Evolutionary conservation across 371 early-diverging fungal species (phyloP), one percentile per base, ranked within the genome.

Genomic region (Apophysomyces variabilis): DNA sequence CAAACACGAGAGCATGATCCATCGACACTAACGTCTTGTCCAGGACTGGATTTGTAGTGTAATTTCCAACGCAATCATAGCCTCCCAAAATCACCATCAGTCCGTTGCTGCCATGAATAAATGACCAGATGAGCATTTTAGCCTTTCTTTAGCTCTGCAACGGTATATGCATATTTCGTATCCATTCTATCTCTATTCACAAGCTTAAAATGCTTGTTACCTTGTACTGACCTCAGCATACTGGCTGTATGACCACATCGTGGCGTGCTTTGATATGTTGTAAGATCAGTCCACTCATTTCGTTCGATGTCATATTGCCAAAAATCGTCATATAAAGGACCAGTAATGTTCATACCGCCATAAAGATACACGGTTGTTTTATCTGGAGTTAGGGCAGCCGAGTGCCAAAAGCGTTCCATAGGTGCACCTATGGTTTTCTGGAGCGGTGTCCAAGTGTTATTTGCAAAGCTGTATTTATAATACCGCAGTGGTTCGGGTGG

Each of bases 231-330:
- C 77, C 67, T 67, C 44, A 65, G 37, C 70, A 77, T 74, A 12
- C 60, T 71, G 7, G 77, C 71, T 16, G 74, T 74, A 39, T 77
- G 77, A 14, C 77, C 77, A 57, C 77, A 77, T 32, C 77, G 57
- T 32, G 68, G 16, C 38, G 61, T 7, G 6, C 47, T 37, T 41
- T 50, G 26, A 7, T 43, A 26, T 38, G 37, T 14, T 35, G 43
- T 7, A 41, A 60, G 41, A 39, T 32, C 39, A 11, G 38, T 50
- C 77, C 77, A 77, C n/a, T 9, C 5, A 58, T 77, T 69, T 1
- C 61, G 16, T 14, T 37, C 13, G 37, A 66, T 41, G 14, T 69
- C 57, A 38, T 75, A 75, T 38, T 18, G 58, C 75, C 75, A 75
- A 67, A 75, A 72, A 50, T 56, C 36, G 57, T 71, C 70, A 4